Conservation (phyloP, 805 yeast genomes). For the Priceomyces carsonii region DNA sequence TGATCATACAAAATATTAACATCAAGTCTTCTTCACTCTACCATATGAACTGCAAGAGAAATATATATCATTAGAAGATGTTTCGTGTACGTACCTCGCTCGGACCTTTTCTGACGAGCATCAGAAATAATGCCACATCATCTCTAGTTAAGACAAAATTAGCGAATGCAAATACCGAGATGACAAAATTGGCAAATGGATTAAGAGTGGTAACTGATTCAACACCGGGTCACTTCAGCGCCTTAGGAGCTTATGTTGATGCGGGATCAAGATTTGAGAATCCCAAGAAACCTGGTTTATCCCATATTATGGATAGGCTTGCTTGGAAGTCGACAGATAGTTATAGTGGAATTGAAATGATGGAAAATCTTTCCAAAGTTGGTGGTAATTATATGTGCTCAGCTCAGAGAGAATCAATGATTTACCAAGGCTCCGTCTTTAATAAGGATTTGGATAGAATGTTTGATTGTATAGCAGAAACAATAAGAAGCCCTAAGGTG, state of each 20-base stretch:
- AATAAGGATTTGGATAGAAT: conserved; percentile 79
- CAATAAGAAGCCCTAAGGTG: conserved; percentile 70
- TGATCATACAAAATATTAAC: no score
- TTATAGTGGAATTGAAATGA: conserved; percentile 65
- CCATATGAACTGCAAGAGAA: no score
- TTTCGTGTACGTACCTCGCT: no score
- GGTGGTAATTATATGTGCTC: conserved; percentile 97
- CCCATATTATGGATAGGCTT: conserved; percentile 82
- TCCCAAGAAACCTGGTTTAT: conserved; percentile 59
- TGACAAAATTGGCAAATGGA: conserved; percentile 65
- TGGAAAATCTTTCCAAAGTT: conserved; percentile 68
- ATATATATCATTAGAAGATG: no score
- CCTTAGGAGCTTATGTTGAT: conserved; percentile 83
- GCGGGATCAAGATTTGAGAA: conserved; percentile 90
- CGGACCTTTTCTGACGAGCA: no score
- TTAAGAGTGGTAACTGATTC: conserved; percentile 80
- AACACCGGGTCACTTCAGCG: conserved; percentile 87
- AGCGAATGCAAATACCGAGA: conserved; percentile 20
- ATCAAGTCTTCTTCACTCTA: no score
- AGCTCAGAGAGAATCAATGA: conserved; percentile 85
- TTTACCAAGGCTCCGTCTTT: conserved; percentile 94
- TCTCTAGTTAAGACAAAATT: conserved; percentile 7
- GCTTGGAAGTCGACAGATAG: conserved; percentile 75
- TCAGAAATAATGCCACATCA: conserved; percentile 8
- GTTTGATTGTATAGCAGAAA: conserved; percentile 74